Evolutionary conservation across 2,329 filamentous ascomycete species (phyloP), one percentile per base, ranked within the genome.

Genomic region (Aspergillus proliferans): DNA sequence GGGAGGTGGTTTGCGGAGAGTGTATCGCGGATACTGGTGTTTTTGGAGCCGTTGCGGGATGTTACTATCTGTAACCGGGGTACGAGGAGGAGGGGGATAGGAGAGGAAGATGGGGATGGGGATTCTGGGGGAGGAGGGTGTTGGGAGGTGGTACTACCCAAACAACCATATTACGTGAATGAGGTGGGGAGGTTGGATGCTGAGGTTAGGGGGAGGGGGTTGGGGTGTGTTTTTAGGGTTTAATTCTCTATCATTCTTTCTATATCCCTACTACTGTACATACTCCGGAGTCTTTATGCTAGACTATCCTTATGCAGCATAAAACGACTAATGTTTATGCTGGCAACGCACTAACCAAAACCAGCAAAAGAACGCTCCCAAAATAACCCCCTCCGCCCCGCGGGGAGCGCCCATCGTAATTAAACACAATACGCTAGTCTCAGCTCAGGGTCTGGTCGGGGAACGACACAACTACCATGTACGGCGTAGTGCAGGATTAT

Each of bases 1-100:
- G 63, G 61, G 3, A 66, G 56, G 26, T 70, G 67, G 68, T 71
- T 69, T 52, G 57, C 65, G 28, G 68, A 70, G 51, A 58, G 61
- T 1, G 60, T 64, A 7, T 67, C 68, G 56, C 68, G 63, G 54
- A 49, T 71, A 15, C 63, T 61, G 0, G 51, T 64, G 3, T 71
- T 71, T 49, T 45, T 70, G 14, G 67, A 67, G 48, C 67, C 68
- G 18, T 50, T 71, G 53, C 53, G 58, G 2, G 60, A 18, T n/a
- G 14, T 36, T 7, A 2, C 4, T 36, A n/a, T 36, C 14, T 8
- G 14, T n/a, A 18, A 9, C 4, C 15, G 14, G n/a, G 6, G n/a
- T 6, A 3, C 34, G 14, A 18, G n/a, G 34, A 15, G 14, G 33
- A 36, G 34, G n/a, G 6, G 34, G 55, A 2, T 21, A 69, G 41